A percentile compares a stretch with the other conserved stretches of the same genome.
Conservation (phyloP, 2,329 filamentous ascomycete species). For the Colletotrichum caudatum region DNA sequence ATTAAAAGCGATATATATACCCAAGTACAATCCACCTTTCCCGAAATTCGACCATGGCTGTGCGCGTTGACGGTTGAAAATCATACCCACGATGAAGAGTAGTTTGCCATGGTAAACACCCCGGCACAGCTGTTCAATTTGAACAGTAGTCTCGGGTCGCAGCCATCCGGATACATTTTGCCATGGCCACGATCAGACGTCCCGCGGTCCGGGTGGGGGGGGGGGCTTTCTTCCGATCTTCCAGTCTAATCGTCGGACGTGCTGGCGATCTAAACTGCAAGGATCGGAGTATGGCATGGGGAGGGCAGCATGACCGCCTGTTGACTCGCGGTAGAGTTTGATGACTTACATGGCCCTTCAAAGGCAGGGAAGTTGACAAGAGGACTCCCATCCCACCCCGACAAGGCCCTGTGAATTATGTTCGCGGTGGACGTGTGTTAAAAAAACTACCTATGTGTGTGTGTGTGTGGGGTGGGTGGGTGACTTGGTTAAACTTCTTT, state of each 20-base stretch:
- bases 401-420: background rate
- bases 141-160: background rate
- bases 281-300: background rate
- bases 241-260: background rate
- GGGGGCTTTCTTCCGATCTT: background rate
- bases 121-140: background rate
- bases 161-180: background rate
- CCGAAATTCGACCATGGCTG: background rate
- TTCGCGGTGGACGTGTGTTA: background rate
- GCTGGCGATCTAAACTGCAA: constrained; percentile 1
- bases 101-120: background rate
- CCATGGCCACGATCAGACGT: background rate
- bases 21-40: background rate
- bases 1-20: background rate
- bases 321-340: background rate
- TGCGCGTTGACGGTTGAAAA: background rate
- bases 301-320: background rate
- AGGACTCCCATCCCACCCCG: background rate
- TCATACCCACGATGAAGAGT: background rate
- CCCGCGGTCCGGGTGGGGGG: background rate
- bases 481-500: background rate
- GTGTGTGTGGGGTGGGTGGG: background rate
- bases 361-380: background rate
- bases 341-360: background rate
- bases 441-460: background rate